phyloP scores from a whole-genome alignment of 345 rosid species.

The Punica granatum region DNA sequence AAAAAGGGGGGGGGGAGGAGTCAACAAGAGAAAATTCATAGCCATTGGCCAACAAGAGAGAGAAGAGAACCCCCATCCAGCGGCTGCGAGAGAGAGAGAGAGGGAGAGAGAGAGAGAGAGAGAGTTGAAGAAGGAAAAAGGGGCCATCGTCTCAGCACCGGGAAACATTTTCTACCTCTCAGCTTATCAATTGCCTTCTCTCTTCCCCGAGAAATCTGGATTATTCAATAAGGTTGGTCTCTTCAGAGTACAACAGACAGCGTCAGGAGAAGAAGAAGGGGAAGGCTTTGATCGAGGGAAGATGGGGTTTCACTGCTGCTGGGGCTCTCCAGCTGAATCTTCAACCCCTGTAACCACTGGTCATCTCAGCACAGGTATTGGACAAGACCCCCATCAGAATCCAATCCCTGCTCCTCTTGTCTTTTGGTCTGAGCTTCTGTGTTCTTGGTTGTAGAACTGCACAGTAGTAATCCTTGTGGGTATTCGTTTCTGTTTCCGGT shows the following conservation, averaged over 20 bases:
- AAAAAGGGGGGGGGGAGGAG: not conserved
- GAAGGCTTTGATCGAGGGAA: slow-evolving; percentile 33
- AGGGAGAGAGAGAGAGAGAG: not conserved
- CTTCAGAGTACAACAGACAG: too few species aligned
- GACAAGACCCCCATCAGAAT: not conserved
- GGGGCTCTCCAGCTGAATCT: slow-evolving; percentile 40
- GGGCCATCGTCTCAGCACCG: too few species aligned
- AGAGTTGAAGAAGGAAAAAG: too few species aligned
- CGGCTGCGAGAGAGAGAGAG: not conserved
- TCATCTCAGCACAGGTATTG: slow-evolving; percentile 49
- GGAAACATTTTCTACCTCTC: not conserved
- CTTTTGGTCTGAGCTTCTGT: slow-evolving; percentile 17
- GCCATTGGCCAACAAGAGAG: not conserved
- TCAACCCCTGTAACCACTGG: slow-evolving; percentile 44
- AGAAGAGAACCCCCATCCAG: not conserved
- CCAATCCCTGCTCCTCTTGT: not conserved
- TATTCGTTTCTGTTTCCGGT: not conserved
- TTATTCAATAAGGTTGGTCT: not conserved
- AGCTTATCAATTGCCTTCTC: not conserved
- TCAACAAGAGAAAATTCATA: not conserved
- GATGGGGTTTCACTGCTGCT: slow-evolving; percentile 30
- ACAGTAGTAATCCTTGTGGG: not conserved
- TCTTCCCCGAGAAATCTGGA: not conserved
- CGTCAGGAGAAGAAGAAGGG: too few species aligned
- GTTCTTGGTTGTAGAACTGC: not conserved